These are phyloP conservation scores for Quambalaria eucalypti DNA, from an alignment of 1,284 basidiomycete species.

Conservation along the genomic window DNA sequence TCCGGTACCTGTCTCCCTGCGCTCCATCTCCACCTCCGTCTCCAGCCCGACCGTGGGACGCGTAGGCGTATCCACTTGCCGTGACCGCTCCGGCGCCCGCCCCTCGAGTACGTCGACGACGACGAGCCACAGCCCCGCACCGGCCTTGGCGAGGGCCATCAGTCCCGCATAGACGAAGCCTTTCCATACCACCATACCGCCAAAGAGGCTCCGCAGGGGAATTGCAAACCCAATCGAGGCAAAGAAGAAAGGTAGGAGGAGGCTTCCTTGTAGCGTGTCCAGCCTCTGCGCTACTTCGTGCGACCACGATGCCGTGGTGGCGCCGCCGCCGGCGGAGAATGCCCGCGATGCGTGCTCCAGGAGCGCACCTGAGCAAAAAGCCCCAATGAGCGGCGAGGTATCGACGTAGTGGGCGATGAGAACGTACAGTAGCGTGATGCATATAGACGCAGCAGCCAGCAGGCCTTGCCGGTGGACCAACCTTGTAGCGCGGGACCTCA, in stretches of 20 bases:
- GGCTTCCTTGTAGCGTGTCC: slow-evolving; percentile 15
- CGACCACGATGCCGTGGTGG: not conserved
- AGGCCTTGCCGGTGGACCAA: too few species aligned
- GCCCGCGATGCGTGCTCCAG: slow-evolving; percentile 12
- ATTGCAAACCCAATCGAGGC: slow-evolving; percentile 55
- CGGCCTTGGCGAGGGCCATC: slow-evolving; percentile 53
- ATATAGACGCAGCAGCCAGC: too few species aligned
- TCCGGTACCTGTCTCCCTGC: not conserved
- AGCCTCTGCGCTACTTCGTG: not conserved
- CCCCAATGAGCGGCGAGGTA: slow-evolving; percentile 51
- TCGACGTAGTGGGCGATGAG: slow-evolving; percentile 38
- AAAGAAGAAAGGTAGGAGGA: slow-evolving; percentile 56
- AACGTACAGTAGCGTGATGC: too few species aligned
- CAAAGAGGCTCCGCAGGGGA: slow-evolving; percentile 53
- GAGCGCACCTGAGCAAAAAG: slow-evolving; percentile 49
- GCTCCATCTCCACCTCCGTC: not conserved
- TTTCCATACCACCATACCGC: slow-evolving; percentile 52
- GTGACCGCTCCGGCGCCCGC: not conserved
- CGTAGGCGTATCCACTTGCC: too few species aligned
- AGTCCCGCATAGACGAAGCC: slow-evolving; percentile 53
- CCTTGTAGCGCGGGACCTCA: too few species aligned
- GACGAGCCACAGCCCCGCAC: slow-evolving; percentile 48
- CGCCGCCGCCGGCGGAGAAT: not conserved
- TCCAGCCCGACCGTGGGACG: too few species aligned
- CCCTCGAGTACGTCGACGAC: slow-evolving; percentile 22